phyloP scores from a whole-genome alignment of 805 yeast species.

The Priceomyces melissophilus region DNA sequence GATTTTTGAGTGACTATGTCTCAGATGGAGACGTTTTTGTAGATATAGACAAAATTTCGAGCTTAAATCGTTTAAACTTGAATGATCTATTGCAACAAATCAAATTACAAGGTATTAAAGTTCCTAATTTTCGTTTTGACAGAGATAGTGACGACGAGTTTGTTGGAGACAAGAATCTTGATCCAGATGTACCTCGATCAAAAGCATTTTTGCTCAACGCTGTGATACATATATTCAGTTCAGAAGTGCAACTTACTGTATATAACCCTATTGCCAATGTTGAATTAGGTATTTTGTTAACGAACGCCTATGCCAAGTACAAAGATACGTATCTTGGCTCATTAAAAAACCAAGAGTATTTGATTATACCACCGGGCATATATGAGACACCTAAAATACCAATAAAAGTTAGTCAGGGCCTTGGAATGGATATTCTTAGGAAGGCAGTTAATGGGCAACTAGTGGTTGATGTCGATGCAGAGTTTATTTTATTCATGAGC shows the following conservation, averaged over 20 bases:
- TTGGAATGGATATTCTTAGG: conserved; percentile 48
- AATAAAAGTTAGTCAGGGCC: conserved; percentile 41
- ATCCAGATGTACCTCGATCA: conserved; percentile 6
- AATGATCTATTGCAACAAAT: conserved; percentile 14
- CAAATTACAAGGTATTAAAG: conserved; percentile 17
- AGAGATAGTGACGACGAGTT: conserved; percentile 1
- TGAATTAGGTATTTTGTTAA: conserved; percentile 39
- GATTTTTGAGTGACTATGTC: conserved; percentile 33
- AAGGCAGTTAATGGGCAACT: conserved; percentile 51
- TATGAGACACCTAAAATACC: conserved; percentile 50
- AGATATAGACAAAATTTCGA: conserved; percentile 22
- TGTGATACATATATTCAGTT: conserved; percentile 52
- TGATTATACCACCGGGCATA: conserved; percentile 51
- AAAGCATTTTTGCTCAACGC: conserved; percentile 46
- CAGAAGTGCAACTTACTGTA: conserved; percentile 52
- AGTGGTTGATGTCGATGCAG: conserved; percentile 44
- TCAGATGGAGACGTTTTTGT: conserved; percentile 31
- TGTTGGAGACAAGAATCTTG: neutral
- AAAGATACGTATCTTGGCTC: conserved; percentile 47
- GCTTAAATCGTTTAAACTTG: conserved; percentile 11
- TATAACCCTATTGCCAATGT: conserved; percentile 53
- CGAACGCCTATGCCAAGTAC: conserved; percentile 47
- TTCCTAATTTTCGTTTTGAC: conserved; percentile 24
- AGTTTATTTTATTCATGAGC: conserved; percentile 38
- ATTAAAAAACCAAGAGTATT: conserved; percentile 35